Percentiles rank a stretch among this genome's conserved stretches.
Evolutionary conservation across 140 eudicot genomes (phyloP).

Genomic region (Cichorium intybus): DNA sequence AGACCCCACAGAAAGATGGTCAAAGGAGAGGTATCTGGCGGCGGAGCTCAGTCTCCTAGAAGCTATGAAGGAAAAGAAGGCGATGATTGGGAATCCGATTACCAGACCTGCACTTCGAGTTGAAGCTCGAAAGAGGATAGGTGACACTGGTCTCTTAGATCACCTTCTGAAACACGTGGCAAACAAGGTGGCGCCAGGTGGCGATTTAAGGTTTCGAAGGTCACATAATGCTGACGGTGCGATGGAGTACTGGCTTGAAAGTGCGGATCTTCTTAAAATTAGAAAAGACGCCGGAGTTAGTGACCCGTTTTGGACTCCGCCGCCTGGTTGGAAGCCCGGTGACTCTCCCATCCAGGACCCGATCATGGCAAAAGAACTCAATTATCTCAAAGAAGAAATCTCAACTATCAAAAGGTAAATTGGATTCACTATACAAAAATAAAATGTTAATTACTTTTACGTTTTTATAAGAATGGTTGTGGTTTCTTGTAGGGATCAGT

Average conservation of each 20-base stretch:
- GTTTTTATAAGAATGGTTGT: neutral
- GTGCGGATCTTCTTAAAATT: conserved; percentile 68
- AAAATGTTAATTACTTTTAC: neutral
- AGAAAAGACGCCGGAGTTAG: conserved; percentile 81
- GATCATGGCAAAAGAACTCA: conserved; percentile 57
- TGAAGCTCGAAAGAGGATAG: conserved; percentile 85
- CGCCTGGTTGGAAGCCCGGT: conserved; percentile 96
- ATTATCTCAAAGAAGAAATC: conserved; percentile 49
- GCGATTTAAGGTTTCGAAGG: conserved; percentile 65
- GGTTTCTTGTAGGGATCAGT: conserved; percentile 39
- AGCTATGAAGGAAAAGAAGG: conserved; percentile 74
- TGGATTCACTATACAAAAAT: neutral
- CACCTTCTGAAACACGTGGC: conserved; percentile 93
- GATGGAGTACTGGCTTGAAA: conserved; percentile 96
- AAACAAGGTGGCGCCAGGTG: conserved; percentile 84
- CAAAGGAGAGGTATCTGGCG: conserved; percentile 75
- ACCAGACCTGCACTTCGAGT: conserved; percentile 64
- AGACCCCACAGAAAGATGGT: conserved; percentile 72
- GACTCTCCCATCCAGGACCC: conserved; percentile 74
- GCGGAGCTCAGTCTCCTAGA: conserved; percentile 71
- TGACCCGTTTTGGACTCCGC: conserved; percentile 97
- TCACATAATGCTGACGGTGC: conserved; percentile 84
- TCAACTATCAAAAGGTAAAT: conserved; percentile 49
- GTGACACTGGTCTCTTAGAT: conserved; percentile 90
- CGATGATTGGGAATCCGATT: conserved; percentile 65